Percentiles rank a stretch among this genome's conserved stretches.
These are phyloP conservation scores for Xylaria sp. DNA, from an alignment of 2,329 filamentous ascomycete genomes.

Conservation along the genomic window DNA sequence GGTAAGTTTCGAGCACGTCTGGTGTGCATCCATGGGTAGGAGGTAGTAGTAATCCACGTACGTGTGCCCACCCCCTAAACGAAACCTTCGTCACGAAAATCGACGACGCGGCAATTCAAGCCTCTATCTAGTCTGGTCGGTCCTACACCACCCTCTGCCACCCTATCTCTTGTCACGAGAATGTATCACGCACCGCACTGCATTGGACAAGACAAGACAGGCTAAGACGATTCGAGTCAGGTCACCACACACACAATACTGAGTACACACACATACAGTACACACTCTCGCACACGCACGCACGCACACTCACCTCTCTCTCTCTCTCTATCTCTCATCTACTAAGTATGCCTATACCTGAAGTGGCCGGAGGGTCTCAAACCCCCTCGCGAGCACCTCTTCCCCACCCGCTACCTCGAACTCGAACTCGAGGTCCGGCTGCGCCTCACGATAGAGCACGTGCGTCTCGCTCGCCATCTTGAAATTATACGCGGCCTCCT, in stretches of 20 bases:
- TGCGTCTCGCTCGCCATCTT: conserved; percentile 51
- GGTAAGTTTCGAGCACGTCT: conserved; percentile 5
- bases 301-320: conserved; percentile 9
- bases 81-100: conserved; percentile 16
- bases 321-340: too few species aligned
- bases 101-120: conserved; percentile 9
- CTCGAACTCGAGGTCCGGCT: conserved; percentile 52
- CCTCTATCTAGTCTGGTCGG: conserved; percentile 3
- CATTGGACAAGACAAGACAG: neutral
- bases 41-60: conserved; percentile 3
- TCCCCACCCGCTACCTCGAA: conserved; percentile 49
- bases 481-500: conserved; percentile 57
- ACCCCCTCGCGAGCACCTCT: conserved; percentile 48
- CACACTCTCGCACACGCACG: conserved; percentile 1
- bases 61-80: neutral
- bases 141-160: conserved; percentile 11
- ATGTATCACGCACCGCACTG: conserved; percentile 21
- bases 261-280: neutral
- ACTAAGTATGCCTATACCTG: conserved; percentile 36
- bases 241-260: conserved; percentile 12
- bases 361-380: conserved; percentile 42
- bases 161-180: conserved; percentile 27
- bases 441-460: conserved; percentile 50
- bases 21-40: conserved; percentile 14
- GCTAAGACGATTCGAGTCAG: neutral